Evolutionary conservation across 768 basidiomycete species (phyloP).

Genomic region (Sporobolomyces roseus): DNA sequence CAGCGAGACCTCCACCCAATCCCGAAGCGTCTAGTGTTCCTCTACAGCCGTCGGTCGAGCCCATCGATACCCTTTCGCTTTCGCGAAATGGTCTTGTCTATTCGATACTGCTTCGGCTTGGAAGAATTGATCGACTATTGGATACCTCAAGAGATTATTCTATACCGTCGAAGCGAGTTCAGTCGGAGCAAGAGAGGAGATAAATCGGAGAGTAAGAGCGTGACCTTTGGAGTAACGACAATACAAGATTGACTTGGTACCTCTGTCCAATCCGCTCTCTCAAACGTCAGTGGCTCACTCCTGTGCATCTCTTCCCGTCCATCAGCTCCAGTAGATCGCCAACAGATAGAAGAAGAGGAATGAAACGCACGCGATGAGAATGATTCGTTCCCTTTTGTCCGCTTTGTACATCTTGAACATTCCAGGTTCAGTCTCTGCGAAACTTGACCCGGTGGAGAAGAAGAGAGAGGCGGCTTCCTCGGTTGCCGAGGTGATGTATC

Average conservation of each 20-base stretch:
- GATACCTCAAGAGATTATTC: slow-evolving; percentile 82
- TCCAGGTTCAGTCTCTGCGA: slow-evolving; percentile 80
- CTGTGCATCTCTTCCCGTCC: background rate
- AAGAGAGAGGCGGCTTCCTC: slow-evolving; percentile 86
- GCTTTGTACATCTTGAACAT: slow-evolving; percentile 84
- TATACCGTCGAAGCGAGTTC: slow-evolving; percentile 21
- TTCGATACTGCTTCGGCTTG: slow-evolving; percentile 54
- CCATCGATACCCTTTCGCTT: slow-evolving; percentile 38
- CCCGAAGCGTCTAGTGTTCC: background rate
- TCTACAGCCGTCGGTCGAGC: background rate
- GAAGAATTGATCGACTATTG: slow-evolving; percentile 88
- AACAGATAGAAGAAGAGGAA: too few relatives aligned
- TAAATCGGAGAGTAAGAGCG: background rate
- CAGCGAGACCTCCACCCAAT: too few relatives aligned
- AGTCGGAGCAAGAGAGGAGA: background rate
- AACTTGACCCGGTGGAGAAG: slow-evolving; percentile 65
- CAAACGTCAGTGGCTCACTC: slow-evolving; percentile 92
- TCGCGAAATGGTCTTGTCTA: slow-evolving; percentile 28
- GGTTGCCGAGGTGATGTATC: slow-evolving; percentile 85
- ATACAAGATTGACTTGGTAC: slow-evolving; percentile 95
- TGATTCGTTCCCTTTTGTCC: slow-evolving; percentile 92
- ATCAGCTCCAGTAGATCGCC: too few relatives aligned
- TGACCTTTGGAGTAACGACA: slow-evolving; percentile 88
- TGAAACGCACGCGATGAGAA: slow-evolving; percentile 56
- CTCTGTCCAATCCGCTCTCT: slow-evolving; percentile 97